A percentile compares a stretch with the other conserved stretches of the same genome.
phyloP scores from a whole-genome alignment of 208 protist species.

The Wallacemonas sp. region DNA sequence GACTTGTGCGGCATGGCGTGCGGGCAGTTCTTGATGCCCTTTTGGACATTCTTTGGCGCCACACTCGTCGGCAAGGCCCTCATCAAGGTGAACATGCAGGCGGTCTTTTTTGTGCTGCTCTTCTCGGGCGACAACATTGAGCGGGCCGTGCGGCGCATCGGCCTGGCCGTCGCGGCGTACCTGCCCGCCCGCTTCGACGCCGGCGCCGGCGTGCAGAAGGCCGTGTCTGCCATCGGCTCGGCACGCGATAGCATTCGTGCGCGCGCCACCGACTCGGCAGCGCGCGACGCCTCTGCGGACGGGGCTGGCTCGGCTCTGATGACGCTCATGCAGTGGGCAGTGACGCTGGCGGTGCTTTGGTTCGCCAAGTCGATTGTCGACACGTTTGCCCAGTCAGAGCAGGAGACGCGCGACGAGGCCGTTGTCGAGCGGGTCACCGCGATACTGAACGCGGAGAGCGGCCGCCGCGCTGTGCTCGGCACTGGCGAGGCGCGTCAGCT shows the following conservation, averaged over 20 bases:
- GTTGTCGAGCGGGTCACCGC: conserved; percentile 23
- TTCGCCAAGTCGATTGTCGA: conserved; percentile 90
- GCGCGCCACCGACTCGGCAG: conserved; percentile 36
- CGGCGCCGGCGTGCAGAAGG: conserved; percentile 36
- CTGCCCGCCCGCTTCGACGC: conserved; percentile 36
- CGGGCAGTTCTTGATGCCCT: conserved; percentile 96
- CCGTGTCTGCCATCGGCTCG: conserved; percentile 43
- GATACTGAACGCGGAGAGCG: background rate
- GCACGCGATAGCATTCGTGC: conserved; percentile 74
- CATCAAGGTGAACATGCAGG: conserved; percentile 90
- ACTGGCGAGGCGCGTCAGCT: conserved; percentile 22
- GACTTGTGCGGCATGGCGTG: conserved; percentile 97
- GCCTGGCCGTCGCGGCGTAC: conserved; percentile 19
- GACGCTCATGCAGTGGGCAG: conserved; percentile 51
- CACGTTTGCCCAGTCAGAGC: conserved; percentile 72
- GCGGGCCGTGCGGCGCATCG: conserved; percentile 41
- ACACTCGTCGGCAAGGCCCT: conserved; percentile 96
- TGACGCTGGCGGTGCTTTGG: conserved; percentile 67
- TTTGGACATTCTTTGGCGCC: conserved; percentile 96
- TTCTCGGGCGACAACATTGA: conserved; percentile 88
- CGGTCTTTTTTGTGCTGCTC: conserved; percentile 86
- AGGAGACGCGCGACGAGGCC: conserved; percentile 51
- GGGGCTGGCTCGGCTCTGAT: conserved; percentile 45
- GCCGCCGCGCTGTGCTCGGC: conserved; percentile 1
- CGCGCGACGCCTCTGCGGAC: conserved; percentile 7